Base-by-base conservation (phyloP, 2,329 filamentous ascomycete genomes). In the Anthostomella pinea region DNA sequence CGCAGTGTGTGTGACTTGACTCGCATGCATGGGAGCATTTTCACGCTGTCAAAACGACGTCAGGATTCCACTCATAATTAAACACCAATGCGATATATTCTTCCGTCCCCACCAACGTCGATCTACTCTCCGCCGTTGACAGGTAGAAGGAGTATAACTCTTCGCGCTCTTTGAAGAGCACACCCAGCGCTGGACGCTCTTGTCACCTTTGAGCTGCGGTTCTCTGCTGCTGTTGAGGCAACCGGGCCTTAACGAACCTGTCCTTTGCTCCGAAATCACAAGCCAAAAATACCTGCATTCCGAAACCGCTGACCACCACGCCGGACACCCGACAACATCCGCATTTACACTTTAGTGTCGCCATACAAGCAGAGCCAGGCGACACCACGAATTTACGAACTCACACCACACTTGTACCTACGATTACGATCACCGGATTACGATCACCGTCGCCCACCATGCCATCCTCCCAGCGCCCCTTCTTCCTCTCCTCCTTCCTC, bases 401-500 rank as follows among this genome's bases (percentile, higher is more conserved):
- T n/a, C 30, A 18, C 23, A 25, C 17, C 10, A 22, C 17, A 14
- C 38, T 31, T 14, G 23, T 13, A 25, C 20, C 26, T 14, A 22
- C 18, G n/a, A n/a, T n/a, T n/a, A n/a, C n/a, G n/a, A n/a, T n/a
- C n/a, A n/a, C 18, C 16, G 6, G 21, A 30, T 20, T 29, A 29
- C 29, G 14, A n/a, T 14, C 24, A 41, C 29, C 33, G 27, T 31
- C 30, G 25, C 11, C 19, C 33, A 45, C 34, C 26, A 52, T 60
- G 56, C 50, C 56, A 24, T 59, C 57, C 10, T 59, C 57, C 21
- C 58, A 61, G 36, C 55, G 58, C 17, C 55, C 58, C 8, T 61
- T 60, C 47, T 60, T 59, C 45, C 51, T 61, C 18, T 59, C 55
- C 16, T 60, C 58, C 37, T 52, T 61, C 40, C 38, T 61, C n/a